Evolutionary conservation across 352 stramenopile species (phyloP), one percentile per base, ranked within the genome.

Genomic region (Plasmopara halstedii): DNA sequence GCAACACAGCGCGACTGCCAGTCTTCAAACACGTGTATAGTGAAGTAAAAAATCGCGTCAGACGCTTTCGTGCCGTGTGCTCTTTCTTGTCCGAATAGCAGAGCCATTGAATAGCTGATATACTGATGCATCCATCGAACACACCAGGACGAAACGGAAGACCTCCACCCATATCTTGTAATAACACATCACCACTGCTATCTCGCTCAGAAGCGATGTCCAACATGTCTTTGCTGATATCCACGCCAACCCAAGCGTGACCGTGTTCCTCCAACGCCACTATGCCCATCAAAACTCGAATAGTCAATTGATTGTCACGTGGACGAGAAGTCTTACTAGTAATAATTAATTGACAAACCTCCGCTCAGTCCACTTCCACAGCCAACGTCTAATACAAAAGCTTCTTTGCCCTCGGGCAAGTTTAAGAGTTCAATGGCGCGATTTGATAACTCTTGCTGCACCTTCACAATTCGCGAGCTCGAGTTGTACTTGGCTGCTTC

Each of bases 91-190:
- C 97, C 49, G 94, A 97, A 72, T 99, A 99, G 64, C 97, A 99
- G 17, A 99, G 83, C 97, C 97, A 99, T 73, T 99, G 97, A 20
- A 99, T 65, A n/a, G 97, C 97, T 11, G 95, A 99, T 53, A 99
- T 99, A 53, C 94, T 99, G 69, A 99, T 98, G 59, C 88, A 98
- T 15, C 96, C 97, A 61, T 99, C 97, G 56, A 99, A 99, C 0
- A 95, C 85, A 6, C 94, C 95, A 1, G 93, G 84, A 48, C 96
- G 90, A 73, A 99, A 99, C 13, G 96, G 95, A 17, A 99, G 64
- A 23, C 97, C 97, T 46, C 92, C 94, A 29, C 97, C 97, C 96
- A 99, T 99, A 61, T 99, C 97, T 41, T 92, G 86, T 27, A 96
- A 55, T 34, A 97, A 90, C 17, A 94, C 79, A 42, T 94, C 82